Base-by-base conservation (phyloP, 495 filamentous ascomycete species). In the Clohesyomyces aquaticus region DNA sequence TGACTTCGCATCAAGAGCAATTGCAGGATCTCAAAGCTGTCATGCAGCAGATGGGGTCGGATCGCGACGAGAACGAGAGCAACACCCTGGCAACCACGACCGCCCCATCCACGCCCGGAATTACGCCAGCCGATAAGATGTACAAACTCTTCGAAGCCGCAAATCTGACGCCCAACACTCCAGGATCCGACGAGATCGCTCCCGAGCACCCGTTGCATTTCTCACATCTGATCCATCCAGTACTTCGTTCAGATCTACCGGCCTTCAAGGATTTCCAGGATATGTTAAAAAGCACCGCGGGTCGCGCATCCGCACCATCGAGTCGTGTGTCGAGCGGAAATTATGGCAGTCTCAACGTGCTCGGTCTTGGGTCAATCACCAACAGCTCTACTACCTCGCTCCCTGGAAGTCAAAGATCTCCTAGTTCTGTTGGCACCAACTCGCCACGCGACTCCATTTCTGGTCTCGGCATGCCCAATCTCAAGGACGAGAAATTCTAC, bases 401-500 rank as follows among this genome's bases (percentile, higher is more conserved):
- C 6, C 77, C 81, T 1, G 77, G 58, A 4, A 25, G 14, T 35
- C 18, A 45, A 19, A 64, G 41, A 58, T 67, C 65, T 1, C 50
- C 67, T 10, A 59, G 28, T 43, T 54, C 50, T 74, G 74, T 51
- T 51, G 38, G 58, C 59, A 63, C 52, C 55, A 63, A 45, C 19
- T 72, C 70, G 10, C 67, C 70, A 0, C 67, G 70, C 4, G 70
- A 69, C 43, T 63, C 66, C 25, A 8, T 60, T 26, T 19, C 66
- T 45, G 52, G 54, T 28, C 21, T 43, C 9, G 47, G 61, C 6
- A 42, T 58, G 29, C 76, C 79, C 21, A 81, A 85, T 9, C 76
- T 98, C 46, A 96, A 96, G 70, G 94, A 97, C 56, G 91, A 88
- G 2, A 89, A 88, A 63, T 98, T 96, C 74, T 98, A 92, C 76